These are phyloP conservation scores for Xerocomus potaroensis DNA, from an alignment of 768 basidiomycete species.

Conservation along the genomic window DNA sequence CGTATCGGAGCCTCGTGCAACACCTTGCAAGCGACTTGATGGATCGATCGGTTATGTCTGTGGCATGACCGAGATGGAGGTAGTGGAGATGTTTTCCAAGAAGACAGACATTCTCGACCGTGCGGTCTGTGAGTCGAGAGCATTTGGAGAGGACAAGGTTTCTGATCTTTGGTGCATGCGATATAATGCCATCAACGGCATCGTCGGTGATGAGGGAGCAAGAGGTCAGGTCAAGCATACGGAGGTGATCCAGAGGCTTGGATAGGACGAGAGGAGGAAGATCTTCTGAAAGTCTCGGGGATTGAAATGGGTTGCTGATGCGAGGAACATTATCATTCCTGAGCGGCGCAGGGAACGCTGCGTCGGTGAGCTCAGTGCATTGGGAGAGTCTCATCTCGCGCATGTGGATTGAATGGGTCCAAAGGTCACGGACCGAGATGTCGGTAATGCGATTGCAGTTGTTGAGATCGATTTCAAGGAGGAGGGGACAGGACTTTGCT, in stretches of 20 bases:
- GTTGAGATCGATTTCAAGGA: constrained; percentile 93
- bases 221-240: constrained; percentile 90
- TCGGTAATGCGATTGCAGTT: constrained; percentile 78
- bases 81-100: constrained; percentile 94
- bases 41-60: constrained; percentile 84
- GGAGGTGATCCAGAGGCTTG: constrained; percentile 73
- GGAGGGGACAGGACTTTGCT: constrained; percentile 72
- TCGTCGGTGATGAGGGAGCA: constrained; percentile 79
- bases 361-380: constrained; percentile 73
- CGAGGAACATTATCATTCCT: constrained; percentile 34
- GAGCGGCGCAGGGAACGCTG: constrained; percentile 77
- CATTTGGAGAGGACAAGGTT: constrained; percentile 89
- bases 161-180: constrained; percentile 77
- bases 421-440: constrained; percentile 73
- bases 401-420: constrained; percentile 76
- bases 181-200: constrained; percentile 78
- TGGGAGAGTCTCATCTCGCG: constrained; percentile 87
- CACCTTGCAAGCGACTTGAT: constrained; percentile 78
- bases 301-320: constrained; percentile 40
- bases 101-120: constrained; percentile 78
- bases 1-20: constrained; percentile 88
- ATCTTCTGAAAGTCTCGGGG: constrained; percentile 36
- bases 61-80: constrained; percentile 90
- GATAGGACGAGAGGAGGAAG: constrained; percentile 65
- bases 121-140: constrained; percentile 67